phyloP scores from a whole-genome alignment of 2,329 filamentous ascomycete genomes.

The Periconia macrospinosa region DNA sequence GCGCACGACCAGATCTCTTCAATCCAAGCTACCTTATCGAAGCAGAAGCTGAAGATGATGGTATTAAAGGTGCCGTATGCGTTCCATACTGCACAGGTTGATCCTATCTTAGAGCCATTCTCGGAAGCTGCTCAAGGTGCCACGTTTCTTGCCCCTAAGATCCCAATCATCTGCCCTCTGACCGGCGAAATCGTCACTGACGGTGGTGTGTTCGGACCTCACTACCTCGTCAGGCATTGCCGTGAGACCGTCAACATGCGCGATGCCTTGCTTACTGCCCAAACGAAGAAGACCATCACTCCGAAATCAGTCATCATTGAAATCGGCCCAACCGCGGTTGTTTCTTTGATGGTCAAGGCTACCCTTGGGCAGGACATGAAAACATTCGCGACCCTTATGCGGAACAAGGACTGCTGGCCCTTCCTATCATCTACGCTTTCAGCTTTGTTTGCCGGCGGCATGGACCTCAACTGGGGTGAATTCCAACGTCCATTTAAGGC shows the following conservation, averaged over 20 bases:
- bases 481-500: conserved; percentile 46
- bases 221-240: conserved; percentile 19
- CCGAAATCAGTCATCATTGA: conserved; percentile 21
- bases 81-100: conserved; percentile 28
- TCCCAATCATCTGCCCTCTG: conserved; percentile 32
- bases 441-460: conserved; percentile 51
- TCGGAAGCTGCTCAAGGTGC: conserved; percentile 31
- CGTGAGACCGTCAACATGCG: conserved; percentile 50
- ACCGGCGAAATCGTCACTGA: conserved; percentile 8
- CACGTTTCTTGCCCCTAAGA: conserved; percentile 4
- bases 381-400: too few species aligned
- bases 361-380: not conserved
- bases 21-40: not conserved
- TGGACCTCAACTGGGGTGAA: conserved; percentile 63
- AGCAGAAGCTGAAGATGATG: not conserved
- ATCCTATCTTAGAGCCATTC: conserved; percentile 47
- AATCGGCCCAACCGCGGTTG: conserved; percentile 16
- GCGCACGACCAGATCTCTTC: conserved; percentile 7
- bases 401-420: conserved; percentile 20
- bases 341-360: conserved; percentile 16
- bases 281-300: not conserved
- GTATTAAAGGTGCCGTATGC: conserved; percentile 12
- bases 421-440: conserved; percentile 46
- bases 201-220: not conserved
- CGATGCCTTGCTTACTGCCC: conserved; percentile 45